These are phyloP conservation scores for Phragmites australis DNA, from an alignment of 176 grass and related monocot genomes.

Conservation along the genomic window DNA sequence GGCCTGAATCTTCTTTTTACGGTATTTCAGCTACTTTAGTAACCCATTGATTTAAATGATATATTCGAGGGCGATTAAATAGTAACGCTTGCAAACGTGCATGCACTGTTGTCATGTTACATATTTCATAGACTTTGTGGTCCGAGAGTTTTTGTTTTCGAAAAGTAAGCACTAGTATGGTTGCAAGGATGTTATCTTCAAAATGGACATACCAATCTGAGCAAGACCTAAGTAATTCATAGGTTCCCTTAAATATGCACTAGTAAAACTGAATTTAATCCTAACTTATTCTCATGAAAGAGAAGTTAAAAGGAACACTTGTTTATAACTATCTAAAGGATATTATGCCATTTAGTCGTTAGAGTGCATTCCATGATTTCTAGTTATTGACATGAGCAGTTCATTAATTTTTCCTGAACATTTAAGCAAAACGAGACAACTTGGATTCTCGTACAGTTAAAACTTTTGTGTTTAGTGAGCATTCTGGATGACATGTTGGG, in stretches of 20 bases:
- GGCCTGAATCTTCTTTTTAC: slow-evolving; percentile 89
- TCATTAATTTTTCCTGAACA: neutral
- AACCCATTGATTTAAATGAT: neutral
- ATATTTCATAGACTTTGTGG: neutral
- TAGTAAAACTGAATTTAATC: slow-evolving; percentile 1
- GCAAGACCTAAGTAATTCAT: neutral
- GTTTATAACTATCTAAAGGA: neutral
- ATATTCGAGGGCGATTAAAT: neutral
- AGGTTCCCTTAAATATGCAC: neutral
- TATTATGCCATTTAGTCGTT: neutral
- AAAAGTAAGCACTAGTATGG: slow-evolving; percentile 4
- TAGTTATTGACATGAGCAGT: neutral
- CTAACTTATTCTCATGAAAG: neutral
- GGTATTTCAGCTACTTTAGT: slow-evolving; percentile 41
- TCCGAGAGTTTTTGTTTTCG: neutral
- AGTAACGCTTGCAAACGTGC: neutral
- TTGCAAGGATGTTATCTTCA: neutral
- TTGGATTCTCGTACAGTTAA: neutral
- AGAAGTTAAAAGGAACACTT: neutral
- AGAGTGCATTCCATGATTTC: slow-evolving; percentile 1
- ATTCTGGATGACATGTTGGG: neutral
- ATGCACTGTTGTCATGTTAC: neutral
- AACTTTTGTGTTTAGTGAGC: neutral
- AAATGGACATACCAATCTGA: neutral
- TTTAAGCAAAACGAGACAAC: neutral